Evolutionary conservation across 208 protist species (phyloP).

Genomic region (Acanthamoeba pearcei): DNA sequence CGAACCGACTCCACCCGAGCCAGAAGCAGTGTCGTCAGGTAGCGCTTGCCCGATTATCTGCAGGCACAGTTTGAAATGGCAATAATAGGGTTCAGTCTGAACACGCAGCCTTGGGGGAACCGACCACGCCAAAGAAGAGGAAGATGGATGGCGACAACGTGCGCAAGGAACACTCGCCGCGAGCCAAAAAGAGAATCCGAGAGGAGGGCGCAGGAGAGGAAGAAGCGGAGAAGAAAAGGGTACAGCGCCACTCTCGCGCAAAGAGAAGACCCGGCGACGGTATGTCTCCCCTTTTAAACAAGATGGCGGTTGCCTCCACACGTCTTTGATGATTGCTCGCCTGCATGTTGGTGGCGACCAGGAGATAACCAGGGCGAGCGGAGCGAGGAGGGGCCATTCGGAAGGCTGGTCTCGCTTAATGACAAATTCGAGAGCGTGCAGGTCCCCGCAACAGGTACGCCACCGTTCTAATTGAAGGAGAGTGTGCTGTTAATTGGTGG

Average conservation of each 20-base stretch:
- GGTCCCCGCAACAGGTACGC: neutral
- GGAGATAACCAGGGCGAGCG: neutral
- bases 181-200: too few relatives aligned
- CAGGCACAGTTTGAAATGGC: too few relatives aligned
- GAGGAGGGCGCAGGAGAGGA: neutral
- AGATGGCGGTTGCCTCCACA: too few relatives aligned
- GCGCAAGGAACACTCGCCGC: too few relatives aligned
- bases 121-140: neutral
- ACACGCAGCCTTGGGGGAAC: too few relatives aligned
- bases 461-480: neutral
- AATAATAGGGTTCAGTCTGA: neutral
- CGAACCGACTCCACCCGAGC: neutral
- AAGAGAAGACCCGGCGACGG: neutral
- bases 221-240: neutral
- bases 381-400: neutral
- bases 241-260: neutral
- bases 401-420: neutral
- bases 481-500: too few relatives aligned
- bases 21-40: neutral
- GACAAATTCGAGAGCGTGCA: neutral
- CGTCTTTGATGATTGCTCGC: neutral
- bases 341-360: neutral
- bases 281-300: too few relatives aligned
- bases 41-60: too few relatives aligned
- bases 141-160: neutral